Evolutionary conservation across 768 basidiomycete genomes (phyloP).

Genomic region (Tremella mesenterica): DNA sequence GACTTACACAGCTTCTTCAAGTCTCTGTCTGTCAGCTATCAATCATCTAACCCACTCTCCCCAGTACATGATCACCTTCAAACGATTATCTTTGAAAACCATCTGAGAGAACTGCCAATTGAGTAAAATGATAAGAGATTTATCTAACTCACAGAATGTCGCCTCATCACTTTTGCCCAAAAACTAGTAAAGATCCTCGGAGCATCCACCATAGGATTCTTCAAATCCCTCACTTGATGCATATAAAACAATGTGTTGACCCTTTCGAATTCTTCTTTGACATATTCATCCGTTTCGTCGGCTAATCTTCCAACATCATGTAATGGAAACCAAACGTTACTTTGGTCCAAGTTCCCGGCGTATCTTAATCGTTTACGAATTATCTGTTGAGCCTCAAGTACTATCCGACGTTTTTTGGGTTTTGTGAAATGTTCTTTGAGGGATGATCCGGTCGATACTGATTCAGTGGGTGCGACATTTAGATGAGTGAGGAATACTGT

Average conservation of each 20-base stretch:
- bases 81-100: too few relatives aligned
- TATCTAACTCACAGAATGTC: not conserved
- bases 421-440: not conserved
- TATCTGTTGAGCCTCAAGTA: not conserved
- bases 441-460: not conserved
- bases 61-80: too few relatives aligned
- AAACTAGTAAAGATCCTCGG: not conserved
- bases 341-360: not conserved
- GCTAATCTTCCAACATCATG: not conserved
- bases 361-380: not conserved
- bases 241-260: slow-evolving; percentile 1
- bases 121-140: too few relatives aligned
- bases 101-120: too few relatives aligned
- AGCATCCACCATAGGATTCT: too few relatives aligned
- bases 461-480: slow-evolving; percentile 9
- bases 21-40: not conserved
- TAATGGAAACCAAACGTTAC: not conserved
- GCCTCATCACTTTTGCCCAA: not conserved
- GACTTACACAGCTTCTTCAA: not conserved
- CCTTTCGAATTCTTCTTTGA: not conserved
- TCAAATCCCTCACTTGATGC: not conserved
- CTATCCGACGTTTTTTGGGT: not conserved
- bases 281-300: not conserved
- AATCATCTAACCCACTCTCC: not conserved
- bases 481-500: slow-evolving; percentile 29